Base-by-base conservation (phyloP, 768 basidiomycete species). In the Mycena rosella region DNA sequence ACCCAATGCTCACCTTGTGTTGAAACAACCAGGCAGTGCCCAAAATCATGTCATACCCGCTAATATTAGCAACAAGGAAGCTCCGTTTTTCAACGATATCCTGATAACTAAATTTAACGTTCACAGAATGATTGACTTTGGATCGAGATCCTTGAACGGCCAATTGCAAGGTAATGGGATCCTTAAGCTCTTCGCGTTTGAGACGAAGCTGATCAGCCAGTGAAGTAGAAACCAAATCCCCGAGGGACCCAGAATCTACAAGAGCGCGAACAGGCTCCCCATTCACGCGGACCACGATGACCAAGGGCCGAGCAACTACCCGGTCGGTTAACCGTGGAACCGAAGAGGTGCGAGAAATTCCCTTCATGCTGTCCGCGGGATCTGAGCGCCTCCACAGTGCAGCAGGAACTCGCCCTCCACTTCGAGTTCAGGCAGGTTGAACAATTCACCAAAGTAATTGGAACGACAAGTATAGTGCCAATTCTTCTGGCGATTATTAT, bases 51-150 rank as follows among this genome's bases (percentile, higher is more conserved):
- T 81, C 73, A 30, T 80, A 78, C 5, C 55, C 66, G 0, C 78
- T 69, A 2, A 79, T 4, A 34, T 79, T 79, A 0, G 69, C 67
- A 2, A 79, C 61, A 30, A 80, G 65, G 26, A 80, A 77, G 0
- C 57, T 22, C 1, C 69, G 49, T 2, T 63, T 38, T 5, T 55
- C 45, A 1, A 55, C 27, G 0, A 75, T 76, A 0, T 47, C 27
- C n/a, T 74, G 63, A 47, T 47, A 76, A 17, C 48, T 47, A 2
- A 76, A 27, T 20, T 40, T 42, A 11, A 32, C 74, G 2, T 24
- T 27, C 24, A 27, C 26, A 48, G 47, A 48, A 7, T 26, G 10
- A 17, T 48, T 48, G 5, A 48, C 27, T 15, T 48, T 48, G 4
- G 47, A 48, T 5, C 47, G 2, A 2, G 24, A 48, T 2, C 47